phyloP scores from a whole-genome alignment of 768 basidiomycete species.

The Steccherinum ochraceum region DNA sequence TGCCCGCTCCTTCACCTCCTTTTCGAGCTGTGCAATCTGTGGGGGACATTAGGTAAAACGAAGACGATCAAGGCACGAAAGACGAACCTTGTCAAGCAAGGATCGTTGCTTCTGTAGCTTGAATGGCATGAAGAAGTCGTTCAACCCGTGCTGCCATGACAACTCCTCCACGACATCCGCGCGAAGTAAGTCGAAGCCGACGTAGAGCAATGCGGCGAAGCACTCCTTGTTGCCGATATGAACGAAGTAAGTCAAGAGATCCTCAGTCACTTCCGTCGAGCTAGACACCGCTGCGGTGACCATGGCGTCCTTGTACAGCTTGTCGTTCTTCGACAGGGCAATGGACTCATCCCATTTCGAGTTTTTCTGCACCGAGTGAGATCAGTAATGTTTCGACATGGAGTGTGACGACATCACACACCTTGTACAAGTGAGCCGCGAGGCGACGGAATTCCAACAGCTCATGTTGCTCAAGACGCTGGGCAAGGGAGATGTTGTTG shows the following conservation, averaged over 20 bases:
- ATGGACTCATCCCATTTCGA: slow-evolving; percentile 95
- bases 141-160: slow-evolving; percentile 93
- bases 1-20: slow-evolving; percentile 81
- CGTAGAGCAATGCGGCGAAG: slow-evolving; percentile 84
- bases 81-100: slow-evolving; percentile 62
- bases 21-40: slow-evolving; percentile 60
- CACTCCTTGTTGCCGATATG: slow-evolving; percentile 99
- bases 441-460: slow-evolving; percentile 92
- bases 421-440: slow-evolving; percentile 95
- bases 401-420: slow-evolving; percentile 21
- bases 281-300: slow-evolving; percentile 82
- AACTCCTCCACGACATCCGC: slow-evolving; percentile 91
- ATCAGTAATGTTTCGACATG: slow-evolving; percentile 2
- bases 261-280: slow-evolving; percentile 89
- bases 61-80: neutral
- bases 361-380: slow-evolving; percentile 71
- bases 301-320: slow-evolving; percentile 96
- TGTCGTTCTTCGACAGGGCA: slow-evolving; percentile 90
- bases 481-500: slow-evolving; percentile 83
- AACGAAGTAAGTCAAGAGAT: slow-evolving; percentile 92
- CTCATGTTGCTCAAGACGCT: slow-evolving; percentile 81
- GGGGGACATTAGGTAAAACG: neutral
- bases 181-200: slow-evolving; percentile 93
- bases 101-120: slow-evolving; percentile 83
- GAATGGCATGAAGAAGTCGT: slow-evolving; percentile 98